Conservation (phyloP, 2,329 filamentous ascomycete genomes). For the Harringtonia lauricola region DNA sequence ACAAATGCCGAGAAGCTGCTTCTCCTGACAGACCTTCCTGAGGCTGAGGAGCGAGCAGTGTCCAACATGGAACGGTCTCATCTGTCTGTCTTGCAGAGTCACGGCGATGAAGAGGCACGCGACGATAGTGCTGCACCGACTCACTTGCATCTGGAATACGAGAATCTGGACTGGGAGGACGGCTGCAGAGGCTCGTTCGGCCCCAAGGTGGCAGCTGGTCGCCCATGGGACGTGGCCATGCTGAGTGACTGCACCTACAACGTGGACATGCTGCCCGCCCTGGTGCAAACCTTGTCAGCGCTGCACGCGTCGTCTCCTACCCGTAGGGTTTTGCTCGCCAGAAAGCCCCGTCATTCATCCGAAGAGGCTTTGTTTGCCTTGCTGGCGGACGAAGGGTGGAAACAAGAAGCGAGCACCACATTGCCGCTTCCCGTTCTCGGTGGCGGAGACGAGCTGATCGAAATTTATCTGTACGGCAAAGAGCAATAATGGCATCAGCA, state of each 20-base stretch:
- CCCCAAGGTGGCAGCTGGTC: conserved; percentile 20
- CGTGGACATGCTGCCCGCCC: conserved; percentile 39
- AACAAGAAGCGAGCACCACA: conserved; percentile 25
- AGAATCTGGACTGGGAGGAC: conserved; percentile 47
- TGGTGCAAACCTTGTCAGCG: conserved; percentile 41
- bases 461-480: conserved; percentile 41
- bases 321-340: conserved; percentile 34
- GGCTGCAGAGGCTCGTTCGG: conserved; percentile 34
- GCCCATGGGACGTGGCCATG: conserved; percentile 39
- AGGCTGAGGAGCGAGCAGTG: conserved; percentile 36
- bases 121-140: neutral
- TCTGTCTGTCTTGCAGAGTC: neutral
- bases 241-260: conserved; percentile 54
- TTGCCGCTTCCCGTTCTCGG: conserved; percentile 35
- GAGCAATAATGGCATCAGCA: neutral
- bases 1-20: conserved; percentile 2
- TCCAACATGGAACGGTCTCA: conserved; percentile 30
- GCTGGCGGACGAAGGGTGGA: conserved; percentile 34
- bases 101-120: neutral
- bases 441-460: conserved; percentile 31
- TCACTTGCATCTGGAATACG: conserved; percentile 29
- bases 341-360: conserved; percentile 44
- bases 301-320: conserved; percentile 23
- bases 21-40: conserved; percentile 40
- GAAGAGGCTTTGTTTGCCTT: conserved; percentile 37